These are phyloP conservation scores for Penicillium alfredii DNA, from an alignment of 495 filamentous ascomycete species.

Conservation along the genomic window DNA sequence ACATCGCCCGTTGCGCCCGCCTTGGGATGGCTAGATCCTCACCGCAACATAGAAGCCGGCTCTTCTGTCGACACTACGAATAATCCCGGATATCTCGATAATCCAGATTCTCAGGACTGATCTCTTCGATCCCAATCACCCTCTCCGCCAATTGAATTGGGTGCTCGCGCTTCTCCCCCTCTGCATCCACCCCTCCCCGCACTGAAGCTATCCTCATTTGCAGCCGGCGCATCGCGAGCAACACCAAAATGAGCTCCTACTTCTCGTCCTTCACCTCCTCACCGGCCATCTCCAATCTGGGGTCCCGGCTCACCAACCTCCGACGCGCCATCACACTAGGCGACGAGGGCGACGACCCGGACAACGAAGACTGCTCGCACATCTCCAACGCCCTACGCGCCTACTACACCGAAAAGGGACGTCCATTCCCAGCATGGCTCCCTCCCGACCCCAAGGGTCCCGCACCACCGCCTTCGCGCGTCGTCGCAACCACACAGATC, in stretches of 20 bases:
- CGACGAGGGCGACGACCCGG: conserved; percentile 65
- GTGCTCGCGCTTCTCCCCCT: conserved; percentile 11
- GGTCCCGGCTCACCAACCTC: conserved; percentile 72
- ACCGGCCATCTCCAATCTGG: conserved; percentile 69
- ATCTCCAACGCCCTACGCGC: conserved; percentile 90
- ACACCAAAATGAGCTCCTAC: conserved; percentile 65
- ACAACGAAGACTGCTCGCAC: conserved; percentile 92
- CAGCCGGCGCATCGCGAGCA: conserved; percentile 1
- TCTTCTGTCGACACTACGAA: conserved; percentile 11
- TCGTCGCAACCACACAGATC: conserved; percentile 48
- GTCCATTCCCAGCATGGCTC: conserved; percentile 81
- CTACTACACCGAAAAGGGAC: conserved; percentile 87
- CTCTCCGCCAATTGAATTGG: too few relatives aligned
- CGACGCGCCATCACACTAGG: conserved; percentile 76
- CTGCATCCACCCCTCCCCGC: conserved; percentile 22
- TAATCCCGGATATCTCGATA: too few relatives aligned
- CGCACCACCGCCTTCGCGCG: conserved; percentile 47
- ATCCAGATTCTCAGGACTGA: too few relatives aligned
- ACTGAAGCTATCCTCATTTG: conserved; percentile 16
- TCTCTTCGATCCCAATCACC: too few relatives aligned
- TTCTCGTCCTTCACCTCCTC: conserved; percentile 59
- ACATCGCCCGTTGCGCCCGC: background rate
- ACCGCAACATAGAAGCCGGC: conserved; percentile 14
- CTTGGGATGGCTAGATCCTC: too few relatives aligned
- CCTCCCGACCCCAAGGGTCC: conserved; percentile 76